Evolutionary conservation across 2,329 filamentous ascomycete species (phyloP).

Genomic region (Pseudopyricularia javanii): DNA sequence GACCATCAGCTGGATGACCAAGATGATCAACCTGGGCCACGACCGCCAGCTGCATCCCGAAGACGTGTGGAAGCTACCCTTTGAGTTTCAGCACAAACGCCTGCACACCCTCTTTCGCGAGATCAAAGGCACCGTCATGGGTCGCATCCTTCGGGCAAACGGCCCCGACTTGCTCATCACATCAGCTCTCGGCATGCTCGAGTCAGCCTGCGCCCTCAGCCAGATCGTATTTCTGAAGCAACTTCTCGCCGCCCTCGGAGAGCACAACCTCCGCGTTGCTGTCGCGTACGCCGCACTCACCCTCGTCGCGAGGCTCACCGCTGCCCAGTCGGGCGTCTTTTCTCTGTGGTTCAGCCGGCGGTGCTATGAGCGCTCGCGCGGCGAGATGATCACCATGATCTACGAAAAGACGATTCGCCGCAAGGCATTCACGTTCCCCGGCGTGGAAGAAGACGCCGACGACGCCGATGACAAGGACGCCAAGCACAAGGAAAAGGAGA

Average conservation of each 20-base stretch:
- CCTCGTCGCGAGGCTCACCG: conserved; percentile 46
- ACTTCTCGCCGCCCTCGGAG: conserved; percentile 50
- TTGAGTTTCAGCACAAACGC: conserved; percentile 68
- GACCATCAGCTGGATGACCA: conserved; percentile 70
- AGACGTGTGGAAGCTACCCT: conserved; percentile 71
- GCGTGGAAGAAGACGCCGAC: conserved; percentile 14
- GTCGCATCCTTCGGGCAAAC: conserved; percentile 61
- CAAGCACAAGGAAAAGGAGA: neutral
- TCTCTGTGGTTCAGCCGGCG: conserved; percentile 73
- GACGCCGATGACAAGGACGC: conserved; percentile 16
- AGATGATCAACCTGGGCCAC: conserved; percentile 55
- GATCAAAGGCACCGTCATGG: conserved; percentile 59
- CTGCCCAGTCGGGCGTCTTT: conserved; percentile 55
- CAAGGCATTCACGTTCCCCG: conserved; percentile 37
- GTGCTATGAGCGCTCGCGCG: conserved; percentile 70
- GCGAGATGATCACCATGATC: conserved; percentile 76
- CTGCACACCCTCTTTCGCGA: conserved; percentile 65
- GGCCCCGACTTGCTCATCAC: conserved; percentile 65
- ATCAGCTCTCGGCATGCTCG: conserved; percentile 49
- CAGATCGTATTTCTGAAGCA: conserved; percentile 61
- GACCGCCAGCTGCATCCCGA: conserved; percentile 57
- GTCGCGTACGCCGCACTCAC: conserved; percentile 54
- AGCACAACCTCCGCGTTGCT: conserved; percentile 38
- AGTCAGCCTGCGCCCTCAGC: conserved; percentile 41
- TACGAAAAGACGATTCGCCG: conserved; percentile 65